phyloP scores from a whole-genome alignment of 345 rosid genomes.

The Erodium maritimum region DNA sequence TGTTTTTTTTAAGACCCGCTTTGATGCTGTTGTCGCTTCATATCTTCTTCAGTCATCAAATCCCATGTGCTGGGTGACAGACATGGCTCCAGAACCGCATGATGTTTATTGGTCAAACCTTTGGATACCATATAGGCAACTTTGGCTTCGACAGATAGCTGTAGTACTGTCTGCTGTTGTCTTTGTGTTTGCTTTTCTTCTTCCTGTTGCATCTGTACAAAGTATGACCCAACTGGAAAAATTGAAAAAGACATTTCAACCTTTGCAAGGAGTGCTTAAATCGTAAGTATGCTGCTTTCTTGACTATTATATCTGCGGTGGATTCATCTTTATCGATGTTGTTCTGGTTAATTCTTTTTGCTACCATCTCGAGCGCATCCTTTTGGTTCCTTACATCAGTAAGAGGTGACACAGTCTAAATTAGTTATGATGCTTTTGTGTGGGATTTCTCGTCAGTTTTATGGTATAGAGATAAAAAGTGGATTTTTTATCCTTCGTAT shows the following conservation, averaged over 20 bases:
- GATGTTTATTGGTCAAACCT: conserved; percentile 92
- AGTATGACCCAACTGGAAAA: conserved; percentile 59
- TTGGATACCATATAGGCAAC: conserved; percentile 61
- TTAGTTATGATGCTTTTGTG: too few species aligned
- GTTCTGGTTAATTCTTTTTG: too few species aligned
- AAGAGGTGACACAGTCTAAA: too few species aligned
- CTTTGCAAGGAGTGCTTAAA: conserved; percentile 40
- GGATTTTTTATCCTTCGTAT: not conserved
- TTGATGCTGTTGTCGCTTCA: conserved; percentile 68
- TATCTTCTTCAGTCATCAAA: conserved; percentile 73
- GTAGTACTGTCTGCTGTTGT: conserved; percentile 46
- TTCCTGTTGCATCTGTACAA: conserved; percentile 77
- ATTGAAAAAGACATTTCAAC: conserved; percentile 23
- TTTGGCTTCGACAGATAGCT: conserved; percentile 78
- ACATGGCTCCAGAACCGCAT: conserved; percentile 83
- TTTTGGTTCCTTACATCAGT: too few species aligned
- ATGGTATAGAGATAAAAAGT: too few species aligned
- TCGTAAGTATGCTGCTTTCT: conserved; percentile 33
- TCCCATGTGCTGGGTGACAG: conserved; percentile 93
- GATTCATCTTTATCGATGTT: too few species aligned
- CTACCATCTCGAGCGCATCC: too few species aligned
- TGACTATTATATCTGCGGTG: not conserved
- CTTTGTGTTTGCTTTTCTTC: conserved; percentile 68
- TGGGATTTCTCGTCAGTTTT: too few species aligned
- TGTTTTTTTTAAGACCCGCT: conserved; percentile 86